Conservation (phyloP, 176 grass and related monocot genomes). For the Sorghum bicolor region DNA sequence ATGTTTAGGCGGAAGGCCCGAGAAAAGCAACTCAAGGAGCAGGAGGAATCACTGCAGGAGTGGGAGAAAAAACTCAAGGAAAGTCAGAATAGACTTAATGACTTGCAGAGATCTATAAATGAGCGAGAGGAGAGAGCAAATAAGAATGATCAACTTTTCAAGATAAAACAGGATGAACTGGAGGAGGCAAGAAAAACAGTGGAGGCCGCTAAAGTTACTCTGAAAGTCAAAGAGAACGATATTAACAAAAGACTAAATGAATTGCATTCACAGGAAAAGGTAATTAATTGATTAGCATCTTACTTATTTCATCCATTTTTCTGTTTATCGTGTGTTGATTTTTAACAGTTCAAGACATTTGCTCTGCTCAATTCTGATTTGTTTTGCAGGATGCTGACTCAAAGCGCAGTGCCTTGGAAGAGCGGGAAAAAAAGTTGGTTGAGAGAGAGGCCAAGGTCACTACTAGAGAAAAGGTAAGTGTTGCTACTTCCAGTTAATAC, state of each 20-base stretch:
- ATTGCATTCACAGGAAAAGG: constrained; percentile 73
- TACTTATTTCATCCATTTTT: constrained; percentile 2
- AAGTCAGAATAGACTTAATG: constrained; percentile 81
- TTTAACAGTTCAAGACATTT: constrained; percentile 21
- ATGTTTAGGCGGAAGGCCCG: constrained; percentile 52
- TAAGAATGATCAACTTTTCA: constrained; percentile 58
- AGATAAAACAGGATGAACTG: constrained; percentile 70
- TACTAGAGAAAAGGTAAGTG: constrained; percentile 74
- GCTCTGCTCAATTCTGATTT: constrained; percentile 28
- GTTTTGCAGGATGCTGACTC: constrained; percentile 60
- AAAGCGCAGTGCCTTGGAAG: constrained; percentile 49
- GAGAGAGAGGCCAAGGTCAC: constrained; percentile 58
- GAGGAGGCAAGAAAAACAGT: constrained; percentile 59
- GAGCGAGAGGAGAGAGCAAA: constrained; percentile 90
- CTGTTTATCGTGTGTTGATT: background rate
- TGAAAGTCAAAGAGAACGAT: constrained; percentile 77
- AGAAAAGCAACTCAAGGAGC: constrained; percentile 74
- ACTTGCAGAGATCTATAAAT: constrained; percentile 75
- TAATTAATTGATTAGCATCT: constrained; percentile 10
- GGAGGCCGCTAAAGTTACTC: constrained; percentile 47
- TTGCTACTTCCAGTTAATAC: background rate
- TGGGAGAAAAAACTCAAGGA: constrained; percentile 90
- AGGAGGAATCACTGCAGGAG: constrained; percentile 59
- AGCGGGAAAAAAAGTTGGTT: constrained; percentile 55
- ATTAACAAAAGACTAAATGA: constrained; percentile 52